Conservation (phyloP, 495 filamentous ascomycete species). For the Podospora pseudopauciseta region DNA sequence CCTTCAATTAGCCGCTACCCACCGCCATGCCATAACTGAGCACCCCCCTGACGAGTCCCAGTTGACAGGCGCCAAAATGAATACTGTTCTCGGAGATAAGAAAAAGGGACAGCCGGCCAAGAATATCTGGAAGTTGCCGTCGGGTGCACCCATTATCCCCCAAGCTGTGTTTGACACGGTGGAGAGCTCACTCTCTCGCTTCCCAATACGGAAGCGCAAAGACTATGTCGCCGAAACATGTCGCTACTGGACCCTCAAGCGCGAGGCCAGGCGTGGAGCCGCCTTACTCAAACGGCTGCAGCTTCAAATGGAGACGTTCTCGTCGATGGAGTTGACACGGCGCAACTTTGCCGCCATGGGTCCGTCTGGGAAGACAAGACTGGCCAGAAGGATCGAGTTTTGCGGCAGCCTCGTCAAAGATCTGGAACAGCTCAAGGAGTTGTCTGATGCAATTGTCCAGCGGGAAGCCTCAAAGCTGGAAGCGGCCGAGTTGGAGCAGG, state of each 20-base stretch:
- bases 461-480: slow-evolving; percentile 72
- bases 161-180: slow-evolving; percentile 77
- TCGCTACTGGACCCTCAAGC: slow-evolving; percentile 96
- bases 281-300: slow-evolving; percentile 89
- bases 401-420: slow-evolving; percentile 70
- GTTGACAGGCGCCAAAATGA: slow-evolving; percentile 50
- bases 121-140: slow-evolving; percentile 87
- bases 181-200: slow-evolving; percentile 72
- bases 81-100: slow-evolving; percentile 64
- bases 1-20: slow-evolving; percentile 67
- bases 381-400: slow-evolving; percentile 84
- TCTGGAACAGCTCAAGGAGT: slow-evolving; percentile 63
- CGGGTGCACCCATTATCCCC: slow-evolving; percentile 91
- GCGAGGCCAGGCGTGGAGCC: slow-evolving; percentile 86
- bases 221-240: slow-evolving; percentile 90
- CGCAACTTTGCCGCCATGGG: slow-evolving; percentile 93
- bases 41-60: slow-evolving; percentile 55
- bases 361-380: slow-evolving; percentile 68
- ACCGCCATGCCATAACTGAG: slow-evolving; percentile 56
- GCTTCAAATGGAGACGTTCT: slow-evolving; percentile 89
- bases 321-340: slow-evolving; percentile 91
- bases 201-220: slow-evolving; percentile 77
- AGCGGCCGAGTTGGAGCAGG: slow-evolving; percentile 68
- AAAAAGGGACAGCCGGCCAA: slow-evolving; percentile 67
- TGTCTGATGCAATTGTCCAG: slow-evolving; percentile 66